These are phyloP conservation scores for Oenanthe javanica DNA, from an alignment of 140 eudicot genomes.

Conservation along the genomic window DNA sequence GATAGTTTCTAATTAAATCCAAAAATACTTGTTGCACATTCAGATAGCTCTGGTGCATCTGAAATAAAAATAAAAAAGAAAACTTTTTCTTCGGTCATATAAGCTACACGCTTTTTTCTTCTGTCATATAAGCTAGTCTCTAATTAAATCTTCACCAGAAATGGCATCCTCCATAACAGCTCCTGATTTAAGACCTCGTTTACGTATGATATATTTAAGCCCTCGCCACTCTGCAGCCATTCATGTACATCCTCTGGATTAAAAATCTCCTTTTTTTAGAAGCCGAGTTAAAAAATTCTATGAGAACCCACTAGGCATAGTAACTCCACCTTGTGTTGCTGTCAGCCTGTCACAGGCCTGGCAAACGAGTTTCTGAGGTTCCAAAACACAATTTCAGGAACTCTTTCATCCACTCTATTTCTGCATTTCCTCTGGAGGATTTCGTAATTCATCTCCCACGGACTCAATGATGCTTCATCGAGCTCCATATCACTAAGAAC, in stretches of 20 bases:
- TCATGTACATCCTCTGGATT: background rate
- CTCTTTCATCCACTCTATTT: background rate
- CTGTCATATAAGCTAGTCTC: background rate
- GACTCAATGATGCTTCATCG: background rate
- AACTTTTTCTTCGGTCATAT: no score
- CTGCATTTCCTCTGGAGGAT: background rate
- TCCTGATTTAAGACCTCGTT: no score
- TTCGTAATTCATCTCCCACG: background rate
- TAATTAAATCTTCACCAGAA: background rate
- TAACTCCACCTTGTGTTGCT: background rate
- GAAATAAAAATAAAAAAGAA: constrained; percentile 24
- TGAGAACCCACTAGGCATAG: background rate
- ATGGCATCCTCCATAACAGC: background rate
- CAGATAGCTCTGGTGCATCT: constrained; percentile 22
- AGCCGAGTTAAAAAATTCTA: background rate
- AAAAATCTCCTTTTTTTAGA: background rate
- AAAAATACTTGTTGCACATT: constrained; percentile 35
- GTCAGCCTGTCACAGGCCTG: background rate
- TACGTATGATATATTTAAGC: background rate
- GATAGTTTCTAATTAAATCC: constrained; percentile 58
- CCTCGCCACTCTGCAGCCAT: background rate
- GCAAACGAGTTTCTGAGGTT: background rate
- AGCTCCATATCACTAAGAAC: background rate
- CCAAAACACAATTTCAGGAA: constrained; percentile 2
- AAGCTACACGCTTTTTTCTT: background rate